Conservation (phyloP, 148 eudicot genomes). For the Heliosperma pusillum region DNA sequence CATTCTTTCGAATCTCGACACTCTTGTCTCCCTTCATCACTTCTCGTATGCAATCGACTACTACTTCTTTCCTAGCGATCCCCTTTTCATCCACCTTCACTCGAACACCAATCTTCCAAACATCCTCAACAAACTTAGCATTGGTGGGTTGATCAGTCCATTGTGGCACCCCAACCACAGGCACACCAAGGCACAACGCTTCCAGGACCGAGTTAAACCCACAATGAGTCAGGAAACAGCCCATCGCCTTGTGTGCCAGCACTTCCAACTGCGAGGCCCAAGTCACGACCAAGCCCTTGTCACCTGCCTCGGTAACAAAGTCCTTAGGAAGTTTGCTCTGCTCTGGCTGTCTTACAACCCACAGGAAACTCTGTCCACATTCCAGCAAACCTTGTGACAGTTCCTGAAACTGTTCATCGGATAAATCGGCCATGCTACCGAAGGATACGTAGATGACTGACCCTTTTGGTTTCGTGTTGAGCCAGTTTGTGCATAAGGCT, state of each 20-base stretch:
- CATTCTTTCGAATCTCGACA: constrained; percentile 40
- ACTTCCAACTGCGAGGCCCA: constrained; percentile 62
- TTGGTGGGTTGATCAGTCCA: constrained; percentile 56
- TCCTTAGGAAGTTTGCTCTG: constrained; percentile 39
- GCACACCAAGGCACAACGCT: constrained; percentile 53
- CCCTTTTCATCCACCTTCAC: constrained; percentile 36
- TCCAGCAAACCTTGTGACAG: constrained; percentile 36
- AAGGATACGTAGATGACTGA: constrained; percentile 62
- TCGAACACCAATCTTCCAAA: constrained; percentile 53
- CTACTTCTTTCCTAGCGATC: constrained; percentile 27
- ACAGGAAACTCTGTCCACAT: constrained; percentile 37
- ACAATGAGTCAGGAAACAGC: constrained; percentile 59
- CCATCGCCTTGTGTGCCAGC: constrained; percentile 36
- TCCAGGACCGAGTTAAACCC: constrained; percentile 65
- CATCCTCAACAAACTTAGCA: constrained; percentile 62
- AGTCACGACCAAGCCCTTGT: constrained; percentile 34
- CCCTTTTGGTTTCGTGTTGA: constrained; percentile 32
- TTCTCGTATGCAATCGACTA: constrained; percentile 36
- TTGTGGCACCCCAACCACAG: constrained; percentile 46
- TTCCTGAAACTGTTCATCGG: constrained; percentile 42
- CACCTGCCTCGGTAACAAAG: constrained; percentile 22
- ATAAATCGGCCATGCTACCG: constrained; percentile 46
- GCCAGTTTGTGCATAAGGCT: constrained; percentile 37
- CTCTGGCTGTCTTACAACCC: constrained; percentile 54
- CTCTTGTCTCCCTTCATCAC: constrained; percentile 51